Conservation (phyloP, 2,329 filamentous ascomycete genomes). For the Scedosporium apiospermum region DNA sequence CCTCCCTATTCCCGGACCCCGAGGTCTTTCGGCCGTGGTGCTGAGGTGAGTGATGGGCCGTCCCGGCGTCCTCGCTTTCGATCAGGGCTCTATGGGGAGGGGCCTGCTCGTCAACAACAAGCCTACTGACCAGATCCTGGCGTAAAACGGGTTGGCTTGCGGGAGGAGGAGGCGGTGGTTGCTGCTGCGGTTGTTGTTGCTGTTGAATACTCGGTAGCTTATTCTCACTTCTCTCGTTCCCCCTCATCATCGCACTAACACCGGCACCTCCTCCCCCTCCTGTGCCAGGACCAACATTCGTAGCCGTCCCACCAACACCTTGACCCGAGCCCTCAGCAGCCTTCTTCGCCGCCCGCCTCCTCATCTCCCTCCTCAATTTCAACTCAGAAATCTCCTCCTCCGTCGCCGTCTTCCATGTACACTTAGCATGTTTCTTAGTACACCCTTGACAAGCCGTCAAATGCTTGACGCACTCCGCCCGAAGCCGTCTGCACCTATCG, state of each 20-base stretch:
- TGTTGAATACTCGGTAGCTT: neutral
- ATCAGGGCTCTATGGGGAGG: neutral
- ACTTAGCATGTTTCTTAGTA: slow-evolving; percentile 84
- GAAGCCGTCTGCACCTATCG: slow-evolving; percentile 70
- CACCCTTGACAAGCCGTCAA: slow-evolving; percentile 79
- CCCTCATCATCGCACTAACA: neutral
- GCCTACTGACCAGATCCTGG: neutral
- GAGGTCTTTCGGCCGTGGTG: neutral
- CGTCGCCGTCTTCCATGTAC: slow-evolving; percentile 73
- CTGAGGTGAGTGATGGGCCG: neutral
- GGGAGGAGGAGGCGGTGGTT: neutral
- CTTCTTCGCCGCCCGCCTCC: neutral
- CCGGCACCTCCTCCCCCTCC: neutral
- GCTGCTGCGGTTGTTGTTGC: neutral
- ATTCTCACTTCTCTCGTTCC: neutral
- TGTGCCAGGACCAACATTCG: neutral
- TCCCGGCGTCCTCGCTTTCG: neutral
- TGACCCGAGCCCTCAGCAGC: neutral
- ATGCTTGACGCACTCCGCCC: slow-evolving; percentile 77
- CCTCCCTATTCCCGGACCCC: neutral
- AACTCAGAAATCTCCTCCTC: slow-evolving; percentile 48
- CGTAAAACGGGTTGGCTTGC: neutral
- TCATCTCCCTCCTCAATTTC: neutral
- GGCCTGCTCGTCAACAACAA: neutral
- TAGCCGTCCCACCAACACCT: neutral